Base-by-base conservation (phyloP, 371 early-diverging fungal species). In the Globomyces sp. region DNA sequence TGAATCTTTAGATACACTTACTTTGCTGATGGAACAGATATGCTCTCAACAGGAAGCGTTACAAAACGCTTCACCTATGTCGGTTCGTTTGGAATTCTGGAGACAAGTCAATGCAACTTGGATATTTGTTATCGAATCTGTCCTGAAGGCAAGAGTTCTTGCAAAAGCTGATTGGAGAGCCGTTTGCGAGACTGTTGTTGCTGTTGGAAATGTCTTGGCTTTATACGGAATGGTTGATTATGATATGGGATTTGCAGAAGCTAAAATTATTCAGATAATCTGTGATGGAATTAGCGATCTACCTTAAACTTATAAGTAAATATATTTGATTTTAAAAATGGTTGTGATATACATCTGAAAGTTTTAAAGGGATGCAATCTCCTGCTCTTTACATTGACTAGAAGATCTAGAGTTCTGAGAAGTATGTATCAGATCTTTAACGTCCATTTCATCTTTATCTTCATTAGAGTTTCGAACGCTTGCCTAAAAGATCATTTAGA, bases 211-310 rank as follows among this genome's bases (percentile, higher is more conserved):
- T 37, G 60, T 60, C 4, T 37, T 60, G 13, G 39, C 60, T 44
- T 49, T 60, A 49, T 60, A 60, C 60, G 60, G 60, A 41, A 46
- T 60, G 60, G 60, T 60, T 39, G 60, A 60, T 55, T 55, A 55
- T 39, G 40, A 36, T 39, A 55, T 55, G 55, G 55, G 55, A 9
- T 55, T 55, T 39, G 55, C 55, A 40, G 55, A 55, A 55, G 55
- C 55, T 8, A 55, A 40, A 39, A 55, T 55, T 6, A 40, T 55
- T 55, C 55, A 55, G 13, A 40, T 40, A 9, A 55, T 55, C 4
- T 55, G 55, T 55, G 40, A 40, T 9, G 55, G 55, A 37, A 8
- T 55, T 36, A 40, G 40, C 4, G 55, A 55, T 55, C 36, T 55
- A 55, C 40, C 55, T 24, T 24, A 24, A 24, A 24, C 24, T 24